A percentile compares a stretch with the other conserved stretches of the same genome.
Conservation (phyloP, 1,139 yeast species). For the Geotrichum carabidarum region DNA sequence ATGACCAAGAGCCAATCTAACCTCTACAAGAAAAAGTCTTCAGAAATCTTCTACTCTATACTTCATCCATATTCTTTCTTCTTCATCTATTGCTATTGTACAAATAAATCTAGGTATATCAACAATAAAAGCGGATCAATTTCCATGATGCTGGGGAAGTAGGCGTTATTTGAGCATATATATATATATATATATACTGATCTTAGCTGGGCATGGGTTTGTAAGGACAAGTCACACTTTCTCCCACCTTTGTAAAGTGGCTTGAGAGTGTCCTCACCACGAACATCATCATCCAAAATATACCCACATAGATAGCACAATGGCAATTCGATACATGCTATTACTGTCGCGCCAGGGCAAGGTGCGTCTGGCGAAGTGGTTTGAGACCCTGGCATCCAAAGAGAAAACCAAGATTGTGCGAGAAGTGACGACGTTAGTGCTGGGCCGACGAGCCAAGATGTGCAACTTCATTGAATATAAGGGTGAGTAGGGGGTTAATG, state of each 20-base stretch:
- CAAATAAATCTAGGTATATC: too few species aligned
- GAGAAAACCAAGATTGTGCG: constrained; percentile 79
- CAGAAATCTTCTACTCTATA: not conserved
- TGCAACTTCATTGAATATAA: constrained; percentile 90
- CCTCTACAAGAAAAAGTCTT: not conserved
- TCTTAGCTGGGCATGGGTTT: not conserved
- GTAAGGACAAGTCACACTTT: constrained; percentile 4
- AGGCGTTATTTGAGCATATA: too few species aligned
- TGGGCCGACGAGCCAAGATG: constrained; percentile 87
- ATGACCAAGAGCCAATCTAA: too few species aligned
- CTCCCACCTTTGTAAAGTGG: not conserved
- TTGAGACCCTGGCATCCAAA: constrained; percentile 69
- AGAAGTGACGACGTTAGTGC: constrained; percentile 79
- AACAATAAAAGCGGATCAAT: too few species aligned
- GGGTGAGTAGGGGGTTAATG: constrained; percentile 28
- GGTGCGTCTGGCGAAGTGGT: constrained; percentile 91
- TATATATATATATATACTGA: too few species aligned
- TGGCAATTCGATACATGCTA: constrained; percentile 74
- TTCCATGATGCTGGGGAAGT: too few species aligned
- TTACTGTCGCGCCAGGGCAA: constrained; percentile 92
- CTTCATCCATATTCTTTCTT: not conserved
- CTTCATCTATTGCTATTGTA: not conserved
- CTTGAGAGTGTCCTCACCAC: too few species aligned
- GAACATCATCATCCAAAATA: not conserved
- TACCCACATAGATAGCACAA: constrained; percentile 29